These are phyloP conservation scores for Symmetrospora coprosmae DNA, from an alignment of 768 basidiomycete genomes.

Conservation along the genomic window DNA sequence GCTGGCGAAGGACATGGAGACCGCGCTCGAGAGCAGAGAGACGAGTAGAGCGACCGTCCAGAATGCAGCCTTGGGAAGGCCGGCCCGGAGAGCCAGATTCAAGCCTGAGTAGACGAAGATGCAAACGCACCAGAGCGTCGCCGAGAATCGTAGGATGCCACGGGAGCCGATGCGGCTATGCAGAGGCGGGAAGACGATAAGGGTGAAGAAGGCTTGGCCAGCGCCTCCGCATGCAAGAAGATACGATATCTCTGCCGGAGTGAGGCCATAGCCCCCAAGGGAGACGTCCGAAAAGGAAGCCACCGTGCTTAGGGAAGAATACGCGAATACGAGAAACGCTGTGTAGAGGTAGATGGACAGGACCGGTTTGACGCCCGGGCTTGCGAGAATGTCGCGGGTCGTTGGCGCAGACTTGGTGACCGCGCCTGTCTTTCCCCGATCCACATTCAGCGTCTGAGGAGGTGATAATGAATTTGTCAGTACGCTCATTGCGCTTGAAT, in stretches of 20 bases:
- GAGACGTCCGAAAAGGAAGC: neutral
- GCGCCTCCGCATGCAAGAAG: neutral
- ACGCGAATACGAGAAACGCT: neutral
- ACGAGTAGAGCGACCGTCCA: neutral
- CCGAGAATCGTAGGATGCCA: neutral
- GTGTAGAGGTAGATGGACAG: neutral
- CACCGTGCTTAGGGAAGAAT: too few species aligned
- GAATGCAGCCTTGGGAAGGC: neutral
- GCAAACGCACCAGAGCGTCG: neutral
- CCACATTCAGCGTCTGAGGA: too few species aligned
- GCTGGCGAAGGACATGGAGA: conserved; percentile 10
- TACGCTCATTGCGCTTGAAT: too few species aligned
- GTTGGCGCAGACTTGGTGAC: too few species aligned
- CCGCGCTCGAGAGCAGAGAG: neutral
- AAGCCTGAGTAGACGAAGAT: neutral
- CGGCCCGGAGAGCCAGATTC: conserved; percentile 7
- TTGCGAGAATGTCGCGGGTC: neutral
- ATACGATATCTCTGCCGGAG: conserved; percentile 9
- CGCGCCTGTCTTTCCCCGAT: too few species aligned
- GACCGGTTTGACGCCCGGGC: neutral
- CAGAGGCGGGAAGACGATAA: conserved; percentile 3
- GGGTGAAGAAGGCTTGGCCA: conserved; percentile 13
- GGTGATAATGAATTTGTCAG: too few species aligned
- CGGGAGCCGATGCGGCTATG: neutral
- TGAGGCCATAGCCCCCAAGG: conserved; percentile 11